These are phyloP conservation scores for Neoboletus subvelutipes DNA, from an alignment of 768 basidiomycete genomes.

Conservation along the genomic window DNA sequence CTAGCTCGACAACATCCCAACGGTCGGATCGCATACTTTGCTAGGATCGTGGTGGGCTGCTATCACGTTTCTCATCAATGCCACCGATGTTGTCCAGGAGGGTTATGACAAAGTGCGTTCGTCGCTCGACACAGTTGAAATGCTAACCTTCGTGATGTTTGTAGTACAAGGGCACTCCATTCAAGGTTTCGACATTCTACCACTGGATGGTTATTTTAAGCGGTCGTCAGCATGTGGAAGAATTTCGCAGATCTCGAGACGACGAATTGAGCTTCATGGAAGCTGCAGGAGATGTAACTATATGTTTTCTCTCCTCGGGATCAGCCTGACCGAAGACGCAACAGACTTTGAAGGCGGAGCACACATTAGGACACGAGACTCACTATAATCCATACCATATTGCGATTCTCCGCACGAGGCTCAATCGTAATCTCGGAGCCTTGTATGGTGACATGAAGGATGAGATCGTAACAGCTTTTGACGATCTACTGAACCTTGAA, in stretches of 20 bases:
- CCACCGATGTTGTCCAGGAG: constrained; percentile 26
- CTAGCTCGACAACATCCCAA: constrained; percentile 33
- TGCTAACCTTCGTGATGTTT: neutral
- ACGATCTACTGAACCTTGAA: constrained; percentile 32
- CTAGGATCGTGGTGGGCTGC: constrained; percentile 31
- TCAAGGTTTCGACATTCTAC: constrained; percentile 29
- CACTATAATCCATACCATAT: constrained; percentile 33
- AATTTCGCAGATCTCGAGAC: constrained; percentile 43
- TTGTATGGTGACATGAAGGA: constrained; percentile 42
- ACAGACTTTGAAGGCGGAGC: constrained; percentile 37
- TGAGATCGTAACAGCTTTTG: constrained; percentile 43
- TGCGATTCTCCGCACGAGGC: constrained; percentile 26
- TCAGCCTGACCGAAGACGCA: neutral
- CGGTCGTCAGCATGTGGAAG: constrained; percentile 35
- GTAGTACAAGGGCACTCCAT: constrained; percentile 31
- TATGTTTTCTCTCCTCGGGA: neutral
- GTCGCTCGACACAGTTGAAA: too few relatives aligned
- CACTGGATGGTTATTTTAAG: constrained; percentile 43
- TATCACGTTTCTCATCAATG: constrained; percentile 18
- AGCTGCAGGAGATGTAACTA: constrained; percentile 14
- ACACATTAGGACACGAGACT: constrained; percentile 38
- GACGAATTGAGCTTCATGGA: constrained; percentile 37
- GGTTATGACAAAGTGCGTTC: constrained; percentile 33
- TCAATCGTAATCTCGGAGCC: constrained; percentile 40
- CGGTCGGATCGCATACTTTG: constrained; percentile 27